These are phyloP conservation scores for Agrocybe pediades DNA, from an alignment of 768 basidiomycete genomes.

Conservation along the genomic window DNA sequence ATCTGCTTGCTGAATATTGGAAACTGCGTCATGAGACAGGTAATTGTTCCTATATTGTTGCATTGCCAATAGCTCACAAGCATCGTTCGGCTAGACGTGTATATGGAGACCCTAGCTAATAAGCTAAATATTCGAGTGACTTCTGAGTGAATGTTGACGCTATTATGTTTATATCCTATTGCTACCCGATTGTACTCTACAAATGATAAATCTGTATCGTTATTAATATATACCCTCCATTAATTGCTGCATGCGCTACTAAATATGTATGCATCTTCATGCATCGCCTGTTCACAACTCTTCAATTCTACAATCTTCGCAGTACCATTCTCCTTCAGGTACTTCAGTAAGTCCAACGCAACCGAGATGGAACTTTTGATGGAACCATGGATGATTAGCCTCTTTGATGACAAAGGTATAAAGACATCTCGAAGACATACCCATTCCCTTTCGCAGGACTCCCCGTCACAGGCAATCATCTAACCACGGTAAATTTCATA, in stretches of 20 bases:
- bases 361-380: slow-evolving; percentile 65
- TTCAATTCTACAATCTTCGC: slow-evolving; percentile 59
- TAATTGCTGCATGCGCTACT: not conserved
- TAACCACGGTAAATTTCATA: slow-evolving; percentile 28
- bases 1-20: slow-evolving; percentile 84
- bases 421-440: slow-evolving; percentile 60
- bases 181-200: not conserved
- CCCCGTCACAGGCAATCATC: slow-evolving; percentile 89
- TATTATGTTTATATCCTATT: not conserved
- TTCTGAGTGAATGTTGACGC: slow-evolving; percentile 18
- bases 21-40: slow-evolving; percentile 76
- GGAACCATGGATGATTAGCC: slow-evolving; percentile 7
- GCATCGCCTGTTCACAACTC: slow-evolving; percentile 19
- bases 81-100: slow-evolving; percentile 56
- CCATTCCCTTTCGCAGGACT: slow-evolving; percentile 79
- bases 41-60: slow-evolving; percentile 26
- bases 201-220: not conserved
- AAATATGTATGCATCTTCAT: not conserved
- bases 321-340: slow-evolving; percentile 73
- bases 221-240: not conserved
- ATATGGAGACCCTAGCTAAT: slow-evolving; percentile 85
- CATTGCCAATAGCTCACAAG: not conserved
- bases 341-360: slow-evolving; percentile 64
- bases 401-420: not conserved
- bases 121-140: slow-evolving; percentile 64